Evolutionary conservation across 495 filamentous ascomycete species (phyloP), one percentile per base, ranked within the genome.

Genomic region (Neurospora hispaniola): DNA sequence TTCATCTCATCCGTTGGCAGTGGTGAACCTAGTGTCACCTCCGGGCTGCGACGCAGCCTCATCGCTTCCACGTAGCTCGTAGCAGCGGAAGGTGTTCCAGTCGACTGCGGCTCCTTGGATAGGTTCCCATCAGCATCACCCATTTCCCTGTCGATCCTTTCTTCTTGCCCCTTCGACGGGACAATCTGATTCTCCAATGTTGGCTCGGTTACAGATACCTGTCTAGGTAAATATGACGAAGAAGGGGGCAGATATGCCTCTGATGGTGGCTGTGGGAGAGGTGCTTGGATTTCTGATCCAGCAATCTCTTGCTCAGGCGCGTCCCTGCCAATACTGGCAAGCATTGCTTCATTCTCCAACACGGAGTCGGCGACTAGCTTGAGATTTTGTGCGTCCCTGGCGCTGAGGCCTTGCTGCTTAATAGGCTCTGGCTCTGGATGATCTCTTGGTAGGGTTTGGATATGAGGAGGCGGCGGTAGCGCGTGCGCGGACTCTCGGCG

Each of bases 1-100:
- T 81, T 78, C 78, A 79, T 80, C 38, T 46, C 70, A 72, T 80
- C 79, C 54, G 78, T 77, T 42, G 79, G 77, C 3, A 74, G 73
- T 2, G 79, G 79, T 27, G 79, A 81, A 0, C 79, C 79, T 2
- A 81, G 76, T 12, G 76, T 77, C n/a, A 81, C 79, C 59, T 81
- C 78, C 7, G 78, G 75, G n/a, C 73, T 73, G 38, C 69, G 74
- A 42, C 69, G 71, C 5, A 74, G 12, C 39, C 73, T 54, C 23
- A 73, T 40, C 44, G 48, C 62, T n/a, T 71, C 42, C 27, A 44
- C 70, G 10, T 75, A 62, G 27, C 54, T 35, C 27, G 27, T 27
- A 27, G 14, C 54, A 62, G 54, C 54, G 5, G 27, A 62, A 18
- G 54, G 27, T 35, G 27, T 9, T 14, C 54, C 54, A 18, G 27